Conservation (phyloP, 148 eudicot species). For the Camellia japonica region DNA sequence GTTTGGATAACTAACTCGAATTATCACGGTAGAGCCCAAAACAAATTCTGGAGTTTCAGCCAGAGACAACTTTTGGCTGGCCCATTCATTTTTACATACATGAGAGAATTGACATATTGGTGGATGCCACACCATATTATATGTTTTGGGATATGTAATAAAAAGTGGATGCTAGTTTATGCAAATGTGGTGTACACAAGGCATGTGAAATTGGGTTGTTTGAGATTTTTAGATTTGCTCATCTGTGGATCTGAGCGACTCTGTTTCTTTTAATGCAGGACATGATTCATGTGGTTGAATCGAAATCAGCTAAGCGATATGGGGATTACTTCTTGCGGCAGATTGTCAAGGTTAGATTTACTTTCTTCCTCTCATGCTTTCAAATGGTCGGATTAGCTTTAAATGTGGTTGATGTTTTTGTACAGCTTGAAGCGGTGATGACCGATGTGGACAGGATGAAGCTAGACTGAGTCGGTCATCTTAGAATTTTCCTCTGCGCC, state of each 20-base stretch:
- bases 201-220: slow-evolving; percentile 1
- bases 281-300: slow-evolving; percentile 63
- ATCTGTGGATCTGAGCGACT: neutral
- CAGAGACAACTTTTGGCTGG: neutral
- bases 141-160: neutral
- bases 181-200: neutral
- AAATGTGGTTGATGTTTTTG: neutral
- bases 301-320: slow-evolving; percentile 73
- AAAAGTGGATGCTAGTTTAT: neutral
- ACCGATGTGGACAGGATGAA: slow-evolving; percentile 75
- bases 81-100: neutral
- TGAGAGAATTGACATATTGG: neutral
- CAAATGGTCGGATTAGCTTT: neutral
- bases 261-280: slow-evolving; percentile 46
- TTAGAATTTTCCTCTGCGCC: neutral
- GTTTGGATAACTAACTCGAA: neutral
- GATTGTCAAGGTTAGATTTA: slow-evolving; percentile 65
- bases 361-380: neutral
- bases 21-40: neutral
- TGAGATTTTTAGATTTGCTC: neutral
- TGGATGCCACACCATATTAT: neutral
- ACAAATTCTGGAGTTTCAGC: neutral
- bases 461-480: slow-evolving; percentile 48
- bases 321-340: slow-evolving; percentile 93
- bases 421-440: slow-evolving; percentile 93